Conservation (phyloP, 179 eudicot species). For the Spergularia azorica region DNA sequence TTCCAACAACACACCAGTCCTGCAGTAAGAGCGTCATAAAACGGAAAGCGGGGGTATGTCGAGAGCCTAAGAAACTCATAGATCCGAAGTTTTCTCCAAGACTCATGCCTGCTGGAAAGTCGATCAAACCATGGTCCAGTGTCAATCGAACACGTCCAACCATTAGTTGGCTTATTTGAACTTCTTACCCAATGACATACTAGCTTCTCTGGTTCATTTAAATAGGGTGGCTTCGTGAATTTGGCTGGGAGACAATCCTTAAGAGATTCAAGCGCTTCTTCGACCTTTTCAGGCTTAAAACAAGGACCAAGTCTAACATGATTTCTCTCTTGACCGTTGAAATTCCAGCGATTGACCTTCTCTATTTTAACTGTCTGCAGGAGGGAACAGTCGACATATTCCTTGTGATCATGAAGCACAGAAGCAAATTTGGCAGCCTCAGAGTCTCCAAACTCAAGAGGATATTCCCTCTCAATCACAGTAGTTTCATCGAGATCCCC, state of each 20-base stretch:
- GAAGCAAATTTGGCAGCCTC: constrained; percentile 26
- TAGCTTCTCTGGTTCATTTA: constrained; percentile 30
- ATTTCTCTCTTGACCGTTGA: constrained; percentile 18
- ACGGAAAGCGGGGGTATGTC: constrained; percentile 28
- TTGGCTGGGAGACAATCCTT: constrained; percentile 28
- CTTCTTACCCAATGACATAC: constrained; percentile 29
- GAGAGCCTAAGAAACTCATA: constrained; percentile 31
- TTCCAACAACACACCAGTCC: constrained; percentile 34
- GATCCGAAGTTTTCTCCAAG: constrained; percentile 30
- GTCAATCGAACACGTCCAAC: constrained; percentile 33
- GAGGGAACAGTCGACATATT: constrained; percentile 22
- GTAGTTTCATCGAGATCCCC: constrained; percentile 21
- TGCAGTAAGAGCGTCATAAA: constrained; percentile 23
- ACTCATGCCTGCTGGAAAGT: constrained; percentile 24
- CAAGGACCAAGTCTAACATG: constrained; percentile 30
- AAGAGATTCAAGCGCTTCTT: constrained; percentile 22
- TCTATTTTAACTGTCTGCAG: constrained; percentile 19
- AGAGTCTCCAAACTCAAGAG: constrained; percentile 24
- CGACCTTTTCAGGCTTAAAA: constrained; percentile 29
- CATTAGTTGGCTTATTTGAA: constrained; percentile 30
- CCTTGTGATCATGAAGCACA: constrained; percentile 21
- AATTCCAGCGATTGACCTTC: constrained; percentile 3
- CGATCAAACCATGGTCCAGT: constrained; percentile 30
- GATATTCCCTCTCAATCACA: constrained; percentile 15
- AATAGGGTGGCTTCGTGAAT: constrained; percentile 27